Conservation (phyloP, 345 rosid genomes). For the Salix koriyanagi region DNA sequence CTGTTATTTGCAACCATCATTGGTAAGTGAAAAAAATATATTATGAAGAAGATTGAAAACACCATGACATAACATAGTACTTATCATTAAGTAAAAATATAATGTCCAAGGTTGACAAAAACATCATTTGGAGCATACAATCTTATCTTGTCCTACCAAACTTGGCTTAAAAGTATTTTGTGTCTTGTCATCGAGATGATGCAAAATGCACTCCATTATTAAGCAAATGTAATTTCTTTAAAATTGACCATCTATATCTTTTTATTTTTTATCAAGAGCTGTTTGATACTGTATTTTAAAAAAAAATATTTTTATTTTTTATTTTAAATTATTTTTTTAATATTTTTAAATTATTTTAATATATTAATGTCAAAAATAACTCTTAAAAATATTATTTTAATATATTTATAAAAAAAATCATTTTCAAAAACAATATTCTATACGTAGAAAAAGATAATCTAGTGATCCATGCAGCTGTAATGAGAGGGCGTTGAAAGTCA, state of each 20-base stretch:
- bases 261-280: neutral
- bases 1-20: neutral
- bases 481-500: neutral
- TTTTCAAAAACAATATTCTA: too few species aligned
- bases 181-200: conserved; percentile 3
- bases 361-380: too few species aligned
- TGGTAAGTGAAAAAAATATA: neutral
- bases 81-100: neutral
- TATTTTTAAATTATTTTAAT: too few species aligned
- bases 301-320: too few species aligned
- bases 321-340: too few species aligned
- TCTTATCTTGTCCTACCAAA: conserved; percentile 1
- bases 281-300: too few species aligned
- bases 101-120: conserved; percentile 12
- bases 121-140: neutral
- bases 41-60: neutral
- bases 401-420: too few species aligned
- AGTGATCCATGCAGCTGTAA: neutral
- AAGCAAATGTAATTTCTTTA: conserved; percentile 9
- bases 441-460: neutral
- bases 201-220: conserved; percentile 1
- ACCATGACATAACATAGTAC: neutral
- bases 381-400: too few species aligned
- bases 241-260: neutral
- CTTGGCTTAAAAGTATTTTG: conserved; percentile 27